These are phyloP conservation scores for Elongisporangium prolatum DNA, from an alignment of 352 stramenopile genomes.

Conservation along the genomic window DNA sequence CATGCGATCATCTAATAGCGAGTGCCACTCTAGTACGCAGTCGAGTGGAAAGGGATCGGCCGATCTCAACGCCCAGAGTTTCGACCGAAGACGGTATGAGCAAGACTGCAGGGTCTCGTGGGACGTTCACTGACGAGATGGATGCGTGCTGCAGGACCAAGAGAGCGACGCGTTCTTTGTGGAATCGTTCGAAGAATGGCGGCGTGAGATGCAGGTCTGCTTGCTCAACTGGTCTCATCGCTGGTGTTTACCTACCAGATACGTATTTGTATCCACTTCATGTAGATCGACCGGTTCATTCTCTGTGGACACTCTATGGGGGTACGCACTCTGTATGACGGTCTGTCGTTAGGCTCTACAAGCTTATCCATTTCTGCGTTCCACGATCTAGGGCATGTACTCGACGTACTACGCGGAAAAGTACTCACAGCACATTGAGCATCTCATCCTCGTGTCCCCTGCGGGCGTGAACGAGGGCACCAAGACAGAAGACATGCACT, in stretches of 20 bases:
- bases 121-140: background rate
- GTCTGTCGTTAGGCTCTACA: background rate
- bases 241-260: too few relatives aligned
- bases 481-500: conserved; percentile 31
- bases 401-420: conserved; percentile 72
- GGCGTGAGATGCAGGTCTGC: conserved; percentile 38
- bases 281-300: conserved; percentile 69
- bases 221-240: conserved; percentile 1
- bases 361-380: background rate
- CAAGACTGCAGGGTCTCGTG: background rate
- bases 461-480: conserved; percentile 51
- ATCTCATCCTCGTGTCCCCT: conserved; percentile 73
- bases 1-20: too few relatives aligned
- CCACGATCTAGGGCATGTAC: conserved; percentile 52
- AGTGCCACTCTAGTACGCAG: conserved; percentile 56
- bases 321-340: conserved; percentile 24
- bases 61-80: conserved; percentile 63
- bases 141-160: conserved; percentile 29
- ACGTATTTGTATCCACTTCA: background rate
- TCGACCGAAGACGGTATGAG: conserved; percentile 41
- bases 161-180: conserved; percentile 81
- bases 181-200: conserved; percentile 73
- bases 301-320: conserved; percentile 79
- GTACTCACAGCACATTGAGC: conserved; percentile 65
- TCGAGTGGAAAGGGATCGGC: conserved; percentile 80